phyloP scores from a whole-genome alignment of 1,284 basidiomycete species.

The Polyporus tsugae region DNA sequence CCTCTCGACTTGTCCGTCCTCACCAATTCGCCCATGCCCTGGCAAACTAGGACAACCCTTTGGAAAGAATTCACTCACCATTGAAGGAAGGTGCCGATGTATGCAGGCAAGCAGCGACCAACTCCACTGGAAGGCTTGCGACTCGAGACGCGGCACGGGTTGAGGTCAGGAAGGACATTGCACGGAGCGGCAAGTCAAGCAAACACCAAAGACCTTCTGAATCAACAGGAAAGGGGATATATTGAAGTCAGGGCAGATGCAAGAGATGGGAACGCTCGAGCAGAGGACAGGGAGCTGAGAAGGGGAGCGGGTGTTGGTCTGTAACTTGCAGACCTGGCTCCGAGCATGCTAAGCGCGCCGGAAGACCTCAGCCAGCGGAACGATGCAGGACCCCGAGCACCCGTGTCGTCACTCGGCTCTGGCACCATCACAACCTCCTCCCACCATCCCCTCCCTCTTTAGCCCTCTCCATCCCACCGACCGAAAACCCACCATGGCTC shows the following conservation, averaged over 20 bases:
- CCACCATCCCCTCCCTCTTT: background rate
- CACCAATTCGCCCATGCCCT: background rate
- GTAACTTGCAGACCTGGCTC: no score
- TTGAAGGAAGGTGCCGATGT: conserved; percentile 22
- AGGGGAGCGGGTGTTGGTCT: no score
- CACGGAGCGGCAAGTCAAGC: background rate
- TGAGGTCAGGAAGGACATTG: conserved; percentile 26
- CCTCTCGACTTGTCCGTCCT: background rate
- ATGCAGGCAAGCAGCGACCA: conserved; percentile 34
- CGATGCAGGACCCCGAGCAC: conserved; percentile 8
- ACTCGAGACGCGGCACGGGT: conserved; percentile 20
- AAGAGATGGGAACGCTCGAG: background rate
- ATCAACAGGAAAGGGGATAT: no score
- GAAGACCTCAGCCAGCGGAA: no score
- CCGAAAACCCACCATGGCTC: conserved; percentile 61
- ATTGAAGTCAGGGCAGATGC: no score
- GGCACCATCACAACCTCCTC: no score
- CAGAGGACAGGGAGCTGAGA: background rate
- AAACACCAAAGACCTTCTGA: background rate
- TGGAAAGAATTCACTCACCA: background rate
- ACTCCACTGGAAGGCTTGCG: conserved; percentile 27
- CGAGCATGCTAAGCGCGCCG: no score
- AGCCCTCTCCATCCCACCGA: background rate
- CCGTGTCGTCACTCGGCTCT: no score
- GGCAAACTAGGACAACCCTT: no score